Evolutionary conservation across 768 basidiomycete species (phyloP).

Genomic region (Lactarius akahatsu): DNA sequence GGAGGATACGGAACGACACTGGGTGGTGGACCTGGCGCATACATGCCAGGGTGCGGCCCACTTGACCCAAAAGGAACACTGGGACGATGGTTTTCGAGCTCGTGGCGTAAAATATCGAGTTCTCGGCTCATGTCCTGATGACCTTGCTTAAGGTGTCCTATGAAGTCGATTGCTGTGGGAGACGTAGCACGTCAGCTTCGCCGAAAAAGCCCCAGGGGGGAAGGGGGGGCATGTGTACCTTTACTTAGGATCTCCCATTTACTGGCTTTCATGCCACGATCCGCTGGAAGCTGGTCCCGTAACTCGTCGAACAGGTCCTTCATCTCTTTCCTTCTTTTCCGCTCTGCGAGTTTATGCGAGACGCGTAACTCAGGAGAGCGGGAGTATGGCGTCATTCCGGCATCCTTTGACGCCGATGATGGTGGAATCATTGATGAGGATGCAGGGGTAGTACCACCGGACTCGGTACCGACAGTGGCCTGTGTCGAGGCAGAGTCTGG

Average conservation of each 20-base stretch:
- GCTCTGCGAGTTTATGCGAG: conserved; percentile 95
- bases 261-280: conserved; percentile 92
- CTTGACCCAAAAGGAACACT: conserved; percentile 53
- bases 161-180: conserved; percentile 80
- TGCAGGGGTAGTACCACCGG: conserved; percentile 27
- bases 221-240: conserved; percentile 49
- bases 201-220: background rate
- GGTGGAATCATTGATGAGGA: conserved; percentile 42
- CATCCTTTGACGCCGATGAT: conserved; percentile 26
- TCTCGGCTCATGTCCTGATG: conserved; percentile 78
- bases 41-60: conserved; percentile 39
- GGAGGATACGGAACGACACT: conserved; percentile 43
- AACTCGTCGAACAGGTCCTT: conserved; percentile 97
- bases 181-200: background rate
- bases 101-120: conserved; percentile 74
- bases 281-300: conserved; percentile 87
- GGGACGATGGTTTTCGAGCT: conserved; percentile 62
- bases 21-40: conserved; percentile 40
- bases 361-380: conserved; percentile 93
- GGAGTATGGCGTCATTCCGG: conserved; percentile 78
- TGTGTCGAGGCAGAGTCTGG: conserved; percentile 35
- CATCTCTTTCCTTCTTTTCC: conserved; percentile 98
- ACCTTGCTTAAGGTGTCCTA: conserved; percentile 69
- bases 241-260: conserved; percentile 99
- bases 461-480: conserved; percentile 19